Conservation (phyloP, 768 basidiomycete species). For the Candolleomyces efflorescens region DNA sequence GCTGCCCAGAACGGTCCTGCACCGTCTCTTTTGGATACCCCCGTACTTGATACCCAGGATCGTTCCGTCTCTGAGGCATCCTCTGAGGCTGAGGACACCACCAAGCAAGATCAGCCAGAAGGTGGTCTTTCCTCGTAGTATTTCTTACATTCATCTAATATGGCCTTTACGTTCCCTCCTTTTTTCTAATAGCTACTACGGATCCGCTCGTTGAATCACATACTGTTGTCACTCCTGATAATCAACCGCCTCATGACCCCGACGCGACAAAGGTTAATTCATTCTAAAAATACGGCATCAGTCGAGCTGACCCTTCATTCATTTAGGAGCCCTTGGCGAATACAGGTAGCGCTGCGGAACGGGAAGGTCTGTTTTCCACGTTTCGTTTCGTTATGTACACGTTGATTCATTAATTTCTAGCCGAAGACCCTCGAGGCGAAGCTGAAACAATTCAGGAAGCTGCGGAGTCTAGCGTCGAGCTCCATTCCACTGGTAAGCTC, state of each 20-base stretch:
- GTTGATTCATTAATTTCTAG: neutral
- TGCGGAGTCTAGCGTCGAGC: neutral
- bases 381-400: neutral
- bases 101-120: neutral
- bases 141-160: too few relatives aligned
- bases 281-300: neutral
- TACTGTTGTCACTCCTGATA: neutral
- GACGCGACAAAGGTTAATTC: neutral
- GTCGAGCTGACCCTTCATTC: neutral
- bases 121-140: neutral
- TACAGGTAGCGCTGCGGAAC: neutral
- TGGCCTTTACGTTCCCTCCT: neutral
- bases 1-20: neutral
- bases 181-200: neutral
- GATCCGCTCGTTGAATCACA: slow-evolving; percentile 2
- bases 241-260: neutral
- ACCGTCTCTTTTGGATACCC: neutral
- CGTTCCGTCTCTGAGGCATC: neutral
- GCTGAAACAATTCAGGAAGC: neutral
- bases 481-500: neutral
- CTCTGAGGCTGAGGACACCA: neutral
- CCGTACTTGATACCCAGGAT: neutral
- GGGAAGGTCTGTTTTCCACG: neutral
- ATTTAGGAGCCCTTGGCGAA: neutral
- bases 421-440: neutral